phyloP scores from a whole-genome alignment of 1,284 basidiomycete species.

The Ceratobasidium sp. region DNA sequence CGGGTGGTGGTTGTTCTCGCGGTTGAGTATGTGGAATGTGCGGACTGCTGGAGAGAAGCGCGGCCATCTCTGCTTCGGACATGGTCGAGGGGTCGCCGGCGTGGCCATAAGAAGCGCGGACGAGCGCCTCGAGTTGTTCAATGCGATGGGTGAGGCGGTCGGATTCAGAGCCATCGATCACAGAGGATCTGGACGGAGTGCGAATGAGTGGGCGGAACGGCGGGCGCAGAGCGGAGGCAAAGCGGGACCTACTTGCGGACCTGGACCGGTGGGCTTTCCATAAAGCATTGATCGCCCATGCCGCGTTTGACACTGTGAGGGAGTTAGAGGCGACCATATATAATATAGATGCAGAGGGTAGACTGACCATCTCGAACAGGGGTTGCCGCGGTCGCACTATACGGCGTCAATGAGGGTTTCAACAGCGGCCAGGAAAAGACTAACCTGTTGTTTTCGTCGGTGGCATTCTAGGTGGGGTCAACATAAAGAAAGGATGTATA shows the following conservation, averaged over 20 bases:
- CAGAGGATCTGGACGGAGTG: neutral
- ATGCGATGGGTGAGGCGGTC: slow-evolving; percentile 27
- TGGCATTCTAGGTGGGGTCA: slow-evolving; percentile 27
- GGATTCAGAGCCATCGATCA: slow-evolving; percentile 35
- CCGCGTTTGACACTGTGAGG: slow-evolving; percentile 29
- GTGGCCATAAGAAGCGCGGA: slow-evolving; percentile 33
- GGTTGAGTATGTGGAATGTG: neutral
- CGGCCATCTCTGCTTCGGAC: slow-evolving; percentile 37
- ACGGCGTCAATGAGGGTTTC: neutral
- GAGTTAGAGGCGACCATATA: neutral
- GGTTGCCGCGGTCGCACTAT: slow-evolving; percentile 38
- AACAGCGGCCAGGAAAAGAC: neutral
- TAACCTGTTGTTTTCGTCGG: slow-evolving; percentile 38
- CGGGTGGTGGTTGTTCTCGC: slow-evolving; percentile 15
- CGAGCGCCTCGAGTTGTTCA: slow-evolving; percentile 39
- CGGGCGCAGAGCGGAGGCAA: too few species aligned
- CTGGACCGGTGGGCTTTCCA: slow-evolving; percentile 31
- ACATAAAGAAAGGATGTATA: slow-evolving; percentile 10
- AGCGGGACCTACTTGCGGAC: slow-evolving; percentile 21
- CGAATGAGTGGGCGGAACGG: neutral
- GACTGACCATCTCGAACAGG: slow-evolving; percentile 36
- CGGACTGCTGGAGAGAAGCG: slow-evolving; percentile 9
- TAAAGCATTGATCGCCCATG: slow-evolving; percentile 33
- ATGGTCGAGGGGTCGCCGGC: slow-evolving; percentile 24
- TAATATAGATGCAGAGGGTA: neutral